Conservation (phyloP, 2,329 filamentous ascomycete species). For the Helotiales sp. region DNA sequence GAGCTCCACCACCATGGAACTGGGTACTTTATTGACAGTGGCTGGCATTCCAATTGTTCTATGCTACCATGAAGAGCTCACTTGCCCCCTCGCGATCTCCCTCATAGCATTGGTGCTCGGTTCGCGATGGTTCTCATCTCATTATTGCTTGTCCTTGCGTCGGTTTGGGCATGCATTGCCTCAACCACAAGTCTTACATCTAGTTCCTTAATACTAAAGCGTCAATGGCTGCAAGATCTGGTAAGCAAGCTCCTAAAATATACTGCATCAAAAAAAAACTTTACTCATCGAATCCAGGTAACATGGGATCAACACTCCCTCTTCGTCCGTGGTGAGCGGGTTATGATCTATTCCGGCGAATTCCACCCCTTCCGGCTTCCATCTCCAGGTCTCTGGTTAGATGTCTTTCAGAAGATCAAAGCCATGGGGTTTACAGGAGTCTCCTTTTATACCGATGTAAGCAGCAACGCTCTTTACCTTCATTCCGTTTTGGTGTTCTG, state of each 20-base stretch:
- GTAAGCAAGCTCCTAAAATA: background rate
- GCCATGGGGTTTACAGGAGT: conserved; percentile 72
- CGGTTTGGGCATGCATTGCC: background rate
- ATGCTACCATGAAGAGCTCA: background rate
- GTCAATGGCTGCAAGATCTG: background rate
- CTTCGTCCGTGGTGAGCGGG: conserved; percentile 66
- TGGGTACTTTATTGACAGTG: background rate
- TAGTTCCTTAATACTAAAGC: background rate
- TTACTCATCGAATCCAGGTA: conserved; percentile 38
- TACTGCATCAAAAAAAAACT: too few relatives aligned
- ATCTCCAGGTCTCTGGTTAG: background rate
- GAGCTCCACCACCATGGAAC: background rate
- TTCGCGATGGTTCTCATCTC: background rate
- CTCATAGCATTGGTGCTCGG: background rate
- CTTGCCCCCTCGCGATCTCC: background rate
- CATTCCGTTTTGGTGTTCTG: too few relatives aligned
- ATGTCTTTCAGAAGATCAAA: conserved; percentile 71
- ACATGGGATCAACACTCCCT: conserved; percentile 75
- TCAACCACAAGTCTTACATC: background rate
- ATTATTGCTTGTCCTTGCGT: background rate
- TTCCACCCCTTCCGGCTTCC: conserved; percentile 59
- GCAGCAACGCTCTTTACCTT: too few relatives aligned
- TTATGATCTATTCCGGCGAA: conserved; percentile 73
- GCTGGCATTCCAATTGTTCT: background rate
- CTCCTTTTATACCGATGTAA: conserved; percentile 73